Base-by-base conservation (phyloP, 2,329 filamentous ascomycete species). In the Cylindrodendrum hubeiense region DNA sequence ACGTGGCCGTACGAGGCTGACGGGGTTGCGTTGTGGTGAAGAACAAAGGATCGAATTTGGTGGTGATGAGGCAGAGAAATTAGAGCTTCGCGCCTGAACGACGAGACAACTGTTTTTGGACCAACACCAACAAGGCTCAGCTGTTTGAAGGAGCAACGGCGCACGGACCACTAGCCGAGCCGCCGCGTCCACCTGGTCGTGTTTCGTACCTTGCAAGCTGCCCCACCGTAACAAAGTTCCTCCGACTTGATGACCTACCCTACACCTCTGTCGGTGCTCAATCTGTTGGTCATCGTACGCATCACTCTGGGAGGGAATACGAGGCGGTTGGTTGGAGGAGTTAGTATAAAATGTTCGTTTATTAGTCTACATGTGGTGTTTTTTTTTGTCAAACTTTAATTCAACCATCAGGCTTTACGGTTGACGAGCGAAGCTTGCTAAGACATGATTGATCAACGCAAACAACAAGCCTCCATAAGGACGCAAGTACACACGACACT, bases 1-100 rank as follows among this genome's bases (percentile, higher is more conserved):
- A 30, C 22, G 49, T 41, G 10, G 43, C 22, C 28, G 60, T 22
- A 39, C 21, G 41, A 51, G 47, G 60, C 26, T 49, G 47, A 22
- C 30, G 39, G 57, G 41, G 49, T 22, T 53, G 54, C 13, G 53
- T 53, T 24, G 34, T 63, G 47, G 47, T 41, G 39, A 62, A 41
- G 39, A 53, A 47, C 54, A 63, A 55, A 59, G 49, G 49, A 54
- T 51, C 30, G 44, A 59, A 28, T 47, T 28, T 41, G 26, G 67
- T 68, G 66, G 66, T 71, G 56, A 52, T 66, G 63, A 63, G 66
- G 65, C 64, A 58, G 65, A 60, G 71, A 71, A 74, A 74, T 72
- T 73, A 59, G 69, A 74, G 72, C 72, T 74, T 64, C 63, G 54
- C 54, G 69, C 69, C 70, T 74, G 67, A 63, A 63, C 66, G 63